Evolutionary conservation across 2,329 filamentous ascomycete genomes (phyloP).

Genomic region (Colletotrichum orchidophilum): DNA sequence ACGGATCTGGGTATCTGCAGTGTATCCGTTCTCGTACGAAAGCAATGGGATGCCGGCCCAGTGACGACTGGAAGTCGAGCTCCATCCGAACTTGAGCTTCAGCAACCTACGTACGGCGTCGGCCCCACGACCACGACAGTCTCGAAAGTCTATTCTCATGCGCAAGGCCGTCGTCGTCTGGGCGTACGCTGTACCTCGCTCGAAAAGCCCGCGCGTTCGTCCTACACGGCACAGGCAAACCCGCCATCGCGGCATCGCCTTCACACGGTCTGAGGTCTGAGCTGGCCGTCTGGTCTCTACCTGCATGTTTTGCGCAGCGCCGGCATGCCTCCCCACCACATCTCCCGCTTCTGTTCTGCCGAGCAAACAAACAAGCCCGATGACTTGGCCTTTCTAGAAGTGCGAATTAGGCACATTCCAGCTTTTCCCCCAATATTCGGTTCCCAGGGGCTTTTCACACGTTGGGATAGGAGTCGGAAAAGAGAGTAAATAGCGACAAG

Average conservation of each 20-base stretch:
- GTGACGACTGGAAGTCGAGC: background rate
- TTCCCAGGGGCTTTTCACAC: background rate
- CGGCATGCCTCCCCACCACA: background rate
- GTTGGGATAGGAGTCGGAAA: conserved; percentile 6
- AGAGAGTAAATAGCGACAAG: background rate
- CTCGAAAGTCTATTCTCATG: background rate
- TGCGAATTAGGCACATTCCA: conserved; percentile 3
- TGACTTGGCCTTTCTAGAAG: conserved; percentile 9
- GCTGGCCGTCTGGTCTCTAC: background rate
- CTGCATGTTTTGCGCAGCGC: background rate
- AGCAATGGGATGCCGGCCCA: background rate
- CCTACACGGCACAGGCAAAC: conserved; percentile 1
- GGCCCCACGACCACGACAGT: background rate
- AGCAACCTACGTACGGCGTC: background rate
- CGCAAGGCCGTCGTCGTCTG: conserved; percentile 1
- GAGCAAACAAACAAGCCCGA: conserved; percentile 15
- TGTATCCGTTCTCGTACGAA: background rate
- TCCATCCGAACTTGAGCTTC: background rate
- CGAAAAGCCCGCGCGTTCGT: background rate
- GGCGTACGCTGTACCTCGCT: background rate
- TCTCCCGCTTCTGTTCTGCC: background rate
- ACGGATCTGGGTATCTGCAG: background rate
- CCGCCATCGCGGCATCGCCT: conserved; percentile 1
- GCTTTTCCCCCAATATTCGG: background rate
- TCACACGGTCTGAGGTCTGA: conserved; percentile 19